These are phyloP conservation scores for Cynara cardunculus DNA, from an alignment of 129 eudicot species.

Conservation along the genomic window DNA sequence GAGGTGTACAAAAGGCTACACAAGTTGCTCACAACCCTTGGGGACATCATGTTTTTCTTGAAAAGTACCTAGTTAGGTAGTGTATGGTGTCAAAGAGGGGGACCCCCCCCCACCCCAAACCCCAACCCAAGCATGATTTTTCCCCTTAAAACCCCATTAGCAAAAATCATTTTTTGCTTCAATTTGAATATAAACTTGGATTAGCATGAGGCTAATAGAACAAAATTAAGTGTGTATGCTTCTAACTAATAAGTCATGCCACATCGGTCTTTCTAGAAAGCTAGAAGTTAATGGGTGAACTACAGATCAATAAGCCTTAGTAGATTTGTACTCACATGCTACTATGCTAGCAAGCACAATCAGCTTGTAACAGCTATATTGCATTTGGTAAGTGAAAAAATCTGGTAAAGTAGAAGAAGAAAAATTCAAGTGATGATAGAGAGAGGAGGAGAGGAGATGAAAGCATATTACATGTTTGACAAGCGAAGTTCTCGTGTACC, in stretches of 20 bases:
- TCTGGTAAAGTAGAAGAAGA: background rate
- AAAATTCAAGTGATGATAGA: background rate
- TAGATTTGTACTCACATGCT: too few species aligned
- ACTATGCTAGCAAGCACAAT: too few species aligned
- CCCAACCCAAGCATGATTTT: too few species aligned
- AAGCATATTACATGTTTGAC: conserved; percentile 51
- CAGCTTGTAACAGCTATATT: background rate
- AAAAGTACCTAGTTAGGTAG: background rate
- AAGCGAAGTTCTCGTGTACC: conserved; percentile 60
- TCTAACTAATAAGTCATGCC: background rate
- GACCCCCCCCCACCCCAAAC: too few species aligned
- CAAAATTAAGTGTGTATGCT: background rate
- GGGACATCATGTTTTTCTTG: background rate
- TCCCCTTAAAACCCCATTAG: background rate
- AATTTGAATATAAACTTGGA: background rate
- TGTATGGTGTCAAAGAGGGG: too few species aligned
- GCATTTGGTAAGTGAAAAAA: background rate
- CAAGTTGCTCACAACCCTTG: background rate
- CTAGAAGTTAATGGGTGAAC: background rate
- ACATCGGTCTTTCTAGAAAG: background rate
- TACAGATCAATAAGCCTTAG: too few species aligned
- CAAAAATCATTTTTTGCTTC: background rate
- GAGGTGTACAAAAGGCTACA: too few species aligned
- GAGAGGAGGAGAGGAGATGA: background rate
- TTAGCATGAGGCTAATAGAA: background rate